phyloP scores from a whole-genome alignment of 2,329 filamentous ascomycete species.

The Helicocarpus griseus region DNA sequence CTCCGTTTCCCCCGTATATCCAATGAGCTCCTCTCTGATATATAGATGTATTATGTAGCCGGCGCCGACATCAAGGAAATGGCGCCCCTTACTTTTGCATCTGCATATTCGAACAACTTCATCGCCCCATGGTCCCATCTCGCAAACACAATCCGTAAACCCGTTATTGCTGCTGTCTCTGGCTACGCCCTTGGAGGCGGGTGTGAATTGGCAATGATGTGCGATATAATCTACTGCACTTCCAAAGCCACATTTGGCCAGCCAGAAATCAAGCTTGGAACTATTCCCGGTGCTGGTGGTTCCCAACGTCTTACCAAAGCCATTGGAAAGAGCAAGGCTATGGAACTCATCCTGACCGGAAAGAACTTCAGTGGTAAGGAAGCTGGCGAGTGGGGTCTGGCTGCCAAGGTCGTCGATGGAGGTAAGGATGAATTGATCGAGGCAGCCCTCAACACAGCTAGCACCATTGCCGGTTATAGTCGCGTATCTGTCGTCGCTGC shows the following conservation, averaged over 20 bases:
- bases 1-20: neutral
- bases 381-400: conserved; percentile 83
- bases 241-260: conserved; percentile 83
- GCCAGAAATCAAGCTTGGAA: conserved; percentile 91
- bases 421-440: conserved; percentile 74
- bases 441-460: conserved; percentile 70
- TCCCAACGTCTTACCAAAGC: conserved; percentile 78
- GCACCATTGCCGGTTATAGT: conserved; percentile 79
- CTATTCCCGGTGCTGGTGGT: conserved; percentile 84
- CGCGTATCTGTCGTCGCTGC: conserved; percentile 77
- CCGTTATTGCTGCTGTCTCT: conserved; percentile 86
- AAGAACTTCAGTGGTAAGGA: conserved; percentile 74
- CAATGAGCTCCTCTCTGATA: neutral
- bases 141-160: conserved; percentile 78
- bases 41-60: conserved; percentile 37
- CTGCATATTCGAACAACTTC: conserved; percentile 82
- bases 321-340: conserved; percentile 73
- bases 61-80: conserved; percentile 99
- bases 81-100: conserved; percentile 79
- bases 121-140: conserved; percentile 91
- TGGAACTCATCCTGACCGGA: conserved; percentile 85
- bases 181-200: conserved; percentile 91
- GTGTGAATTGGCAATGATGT: conserved; percentile 96
- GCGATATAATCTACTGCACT: conserved; percentile 87
- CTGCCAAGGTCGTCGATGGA: conserved; percentile 64